Conservation (phyloP, 768 basidiomycete species). For the Naganishia friedmannii region DNA sequence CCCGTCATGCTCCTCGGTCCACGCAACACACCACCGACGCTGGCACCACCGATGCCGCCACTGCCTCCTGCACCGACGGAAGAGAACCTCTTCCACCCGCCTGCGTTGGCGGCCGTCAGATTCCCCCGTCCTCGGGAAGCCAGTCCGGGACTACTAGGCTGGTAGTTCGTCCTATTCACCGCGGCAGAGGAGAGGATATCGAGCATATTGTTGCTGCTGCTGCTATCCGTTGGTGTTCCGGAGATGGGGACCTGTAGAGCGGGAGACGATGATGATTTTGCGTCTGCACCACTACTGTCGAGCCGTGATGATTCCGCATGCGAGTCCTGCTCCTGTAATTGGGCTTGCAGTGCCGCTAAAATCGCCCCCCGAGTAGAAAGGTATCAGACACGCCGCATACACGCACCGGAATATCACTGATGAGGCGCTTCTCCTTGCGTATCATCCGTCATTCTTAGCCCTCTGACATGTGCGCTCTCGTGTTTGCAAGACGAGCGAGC, state of each 20-base stretch:
- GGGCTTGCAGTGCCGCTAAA: background rate
- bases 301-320: background rate
- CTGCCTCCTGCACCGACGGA: background rate
- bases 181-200: constrained; percentile 19
- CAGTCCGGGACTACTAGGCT: background rate
- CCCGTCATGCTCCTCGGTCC: constrained; percentile 5
- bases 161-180: background rate
- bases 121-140: background rate
- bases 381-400: too few relatives aligned
- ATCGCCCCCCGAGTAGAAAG: too few relatives aligned
- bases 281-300: background rate
- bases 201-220: background rate
- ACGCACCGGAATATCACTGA: too few relatives aligned
- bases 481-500: too few relatives aligned
- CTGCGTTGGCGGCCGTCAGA: background rate
- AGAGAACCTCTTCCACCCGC: background rate
- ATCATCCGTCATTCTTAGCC: too few relatives aligned
- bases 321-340: background rate
- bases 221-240: background rate
- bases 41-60: too few relatives aligned
- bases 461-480: too few relatives aligned
- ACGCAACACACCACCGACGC: background rate
- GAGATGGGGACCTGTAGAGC: background rate
- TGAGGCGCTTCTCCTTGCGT: too few relatives aligned
- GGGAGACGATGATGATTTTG: background rate